Evolutionary conservation across 208 protist genomes (phyloP).

Genomic region (Herpetomonas muscarum): DNA sequence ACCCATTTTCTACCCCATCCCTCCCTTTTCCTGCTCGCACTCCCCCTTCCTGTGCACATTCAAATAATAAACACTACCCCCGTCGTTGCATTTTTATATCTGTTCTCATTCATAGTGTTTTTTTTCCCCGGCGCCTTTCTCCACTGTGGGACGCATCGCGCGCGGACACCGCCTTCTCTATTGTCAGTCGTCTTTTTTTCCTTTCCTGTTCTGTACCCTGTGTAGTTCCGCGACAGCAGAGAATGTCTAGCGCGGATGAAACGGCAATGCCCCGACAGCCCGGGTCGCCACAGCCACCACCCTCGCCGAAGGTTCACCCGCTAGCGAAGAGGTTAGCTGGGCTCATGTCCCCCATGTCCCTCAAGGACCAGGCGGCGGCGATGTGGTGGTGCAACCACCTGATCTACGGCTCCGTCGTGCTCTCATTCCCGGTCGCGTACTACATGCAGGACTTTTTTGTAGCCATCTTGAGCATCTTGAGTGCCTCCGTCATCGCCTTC

Average conservation of each 20-base stretch:
- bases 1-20: no score
- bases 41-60: no score
- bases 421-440: slow-evolving; percentile 64
- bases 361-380: slow-evolving; percentile 55
- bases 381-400: slow-evolving; percentile 19
- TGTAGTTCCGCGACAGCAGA: neutral
- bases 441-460: slow-evolving; percentile 46
- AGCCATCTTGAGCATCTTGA: slow-evolving; percentile 30
- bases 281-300: neutral
- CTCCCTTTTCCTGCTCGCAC: no score
- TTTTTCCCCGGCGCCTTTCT: slow-evolving; percentile 12
- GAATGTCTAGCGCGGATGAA: neutral
- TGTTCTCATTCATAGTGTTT: neutral
- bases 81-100: slow-evolving; percentile 12
- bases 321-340: slow-evolving; percentile 46
- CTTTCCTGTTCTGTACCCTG: slow-evolving; percentile 3
- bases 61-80: neutral
- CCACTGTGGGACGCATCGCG: slow-evolving; percentile 1
- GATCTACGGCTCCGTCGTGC: slow-evolving; percentile 41
- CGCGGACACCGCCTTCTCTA: no score
- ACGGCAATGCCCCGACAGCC: no score
- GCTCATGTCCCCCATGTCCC: slow-evolving; percentile 77
- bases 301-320: slow-evolving; percentile 37
- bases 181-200: slow-evolving; percentile 1
- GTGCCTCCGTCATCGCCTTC: slow-evolving; percentile 28